Percentiles rank a stretch among this genome's conserved stretches.
Evolutionary conservation across 1,284 basidiomycete genomes (phyloP).

Genomic region (Meira nashicola): DNA sequence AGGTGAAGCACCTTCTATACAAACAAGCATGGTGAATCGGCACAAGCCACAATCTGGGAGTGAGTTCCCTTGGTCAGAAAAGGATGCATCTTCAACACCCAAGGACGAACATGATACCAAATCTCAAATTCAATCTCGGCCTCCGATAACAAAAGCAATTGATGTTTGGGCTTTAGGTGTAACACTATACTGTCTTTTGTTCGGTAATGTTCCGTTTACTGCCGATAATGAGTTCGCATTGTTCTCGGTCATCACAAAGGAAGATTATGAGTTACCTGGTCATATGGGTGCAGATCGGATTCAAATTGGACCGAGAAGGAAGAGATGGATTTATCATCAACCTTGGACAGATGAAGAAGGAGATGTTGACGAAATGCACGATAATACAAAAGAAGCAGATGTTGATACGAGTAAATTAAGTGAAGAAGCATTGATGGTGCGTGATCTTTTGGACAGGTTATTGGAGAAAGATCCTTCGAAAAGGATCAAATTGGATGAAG

Average conservation of each 20-base stretch:
- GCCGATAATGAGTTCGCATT: conserved; percentile 69
- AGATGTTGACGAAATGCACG: conserved; percentile 14
- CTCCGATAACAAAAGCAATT: conserved; percentile 79
- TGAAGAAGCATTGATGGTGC: conserved; percentile 54
- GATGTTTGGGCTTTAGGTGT: conserved; percentile 99
- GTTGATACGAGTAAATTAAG: conserved; percentile 14
- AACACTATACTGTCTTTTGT: conserved; percentile 89
- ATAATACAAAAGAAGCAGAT: conserved; percentile 16
- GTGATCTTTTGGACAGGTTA: conserved; percentile 69
- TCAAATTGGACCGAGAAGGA: conserved; percentile 47
- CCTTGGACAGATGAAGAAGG: conserved; percentile 38
- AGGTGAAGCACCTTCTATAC: conserved; percentile 28
- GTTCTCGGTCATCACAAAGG: conserved; percentile 76
- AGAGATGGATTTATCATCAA: conserved; percentile 28
- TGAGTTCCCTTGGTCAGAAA: conserved; percentile 16
- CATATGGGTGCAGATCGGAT: conserved; percentile 69
- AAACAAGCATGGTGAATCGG: background rate
- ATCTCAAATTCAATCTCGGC: background rate
- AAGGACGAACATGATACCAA: background rate
- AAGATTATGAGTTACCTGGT: conserved; percentile 68
- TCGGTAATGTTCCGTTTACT: conserved; percentile 72
- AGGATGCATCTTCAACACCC: background rate
- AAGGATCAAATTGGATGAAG: conserved; percentile 74
- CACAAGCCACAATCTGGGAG: background rate
- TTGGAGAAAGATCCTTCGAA: conserved; percentile 76